Conservation (phyloP, 208 protist species). For the Borovskyia barvae region DNA sequence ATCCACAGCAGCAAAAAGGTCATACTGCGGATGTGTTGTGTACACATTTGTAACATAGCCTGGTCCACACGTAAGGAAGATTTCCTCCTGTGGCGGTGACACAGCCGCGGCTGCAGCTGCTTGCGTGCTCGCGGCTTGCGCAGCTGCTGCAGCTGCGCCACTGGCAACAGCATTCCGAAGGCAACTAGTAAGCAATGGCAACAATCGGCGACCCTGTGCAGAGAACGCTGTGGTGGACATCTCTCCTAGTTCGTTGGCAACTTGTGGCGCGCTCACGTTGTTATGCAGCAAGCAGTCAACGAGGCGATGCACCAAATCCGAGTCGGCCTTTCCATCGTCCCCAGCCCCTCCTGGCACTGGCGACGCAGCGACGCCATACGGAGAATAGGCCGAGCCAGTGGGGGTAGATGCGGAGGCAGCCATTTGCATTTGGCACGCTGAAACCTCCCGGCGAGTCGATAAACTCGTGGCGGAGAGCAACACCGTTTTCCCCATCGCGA, state of each 20-base stretch:
- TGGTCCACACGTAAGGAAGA: slow-evolving; percentile 64
- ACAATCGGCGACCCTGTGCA: slow-evolving; percentile 37
- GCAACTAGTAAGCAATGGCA: slow-evolving; percentile 54
- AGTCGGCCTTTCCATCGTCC: slow-evolving; percentile 31
- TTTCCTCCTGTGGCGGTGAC: slow-evolving; percentile 11
- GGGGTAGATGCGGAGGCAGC: not conserved
- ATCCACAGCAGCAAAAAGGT: slow-evolving; percentile 55
- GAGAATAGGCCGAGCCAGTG: not conserved
- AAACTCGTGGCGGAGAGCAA: slow-evolving; percentile 43
- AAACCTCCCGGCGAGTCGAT: slow-evolving; percentile 34
- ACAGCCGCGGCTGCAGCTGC: not conserved
- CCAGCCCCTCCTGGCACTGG: not conserved
- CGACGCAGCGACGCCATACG: slow-evolving; percentile 1
- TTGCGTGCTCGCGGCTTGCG: not conserved
- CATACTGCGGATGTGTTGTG: slow-evolving; percentile 42
- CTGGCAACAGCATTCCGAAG: slow-evolving; percentile 29
- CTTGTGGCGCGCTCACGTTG: slow-evolving; percentile 32
- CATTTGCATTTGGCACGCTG: slow-evolving; percentile 43
- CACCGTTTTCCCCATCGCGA: slow-evolving; percentile 26
- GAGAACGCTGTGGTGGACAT: slow-evolving; percentile 28
- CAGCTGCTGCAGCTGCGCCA: slow-evolving; percentile 18
- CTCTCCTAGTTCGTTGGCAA: slow-evolving; percentile 40
- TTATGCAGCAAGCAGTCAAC: slow-evolving; percentile 68
- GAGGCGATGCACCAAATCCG: slow-evolving; percentile 47
- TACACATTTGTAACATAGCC: slow-evolving; percentile 70